Percentiles rank a stretch among this genome's conserved stretches.
Conservation (phyloP, 306 rosid genomes). For the Cyamopsis tetragonoloba region DNA sequence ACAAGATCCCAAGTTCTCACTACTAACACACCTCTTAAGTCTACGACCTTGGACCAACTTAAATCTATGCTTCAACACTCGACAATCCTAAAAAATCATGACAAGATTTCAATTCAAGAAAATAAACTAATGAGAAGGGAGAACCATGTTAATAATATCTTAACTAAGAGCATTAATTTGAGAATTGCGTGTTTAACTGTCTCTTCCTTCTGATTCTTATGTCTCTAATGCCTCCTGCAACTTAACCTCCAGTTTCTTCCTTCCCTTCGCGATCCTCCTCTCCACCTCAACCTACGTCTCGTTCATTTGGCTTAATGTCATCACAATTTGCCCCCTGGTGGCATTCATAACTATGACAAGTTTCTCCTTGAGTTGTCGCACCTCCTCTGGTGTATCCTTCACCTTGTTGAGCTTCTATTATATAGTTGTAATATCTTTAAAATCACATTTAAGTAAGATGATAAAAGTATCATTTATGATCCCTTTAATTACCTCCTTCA, state of each 20-base stretch:
- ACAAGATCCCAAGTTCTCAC: too few species aligned
- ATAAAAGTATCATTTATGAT: too few species aligned
- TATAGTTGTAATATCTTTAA: too few species aligned
- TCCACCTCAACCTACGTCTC: conserved; percentile 74
- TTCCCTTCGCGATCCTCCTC: conserved; percentile 57
- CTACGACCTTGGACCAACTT: too few species aligned
- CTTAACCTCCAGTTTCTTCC: conserved; percentile 66
- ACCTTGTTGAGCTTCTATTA: conserved; percentile 63
- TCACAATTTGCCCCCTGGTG: conserved; percentile 65
- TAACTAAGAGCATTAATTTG: conserved; percentile 57
- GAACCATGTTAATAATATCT: conserved; percentile 74
- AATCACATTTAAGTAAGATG: too few species aligned
- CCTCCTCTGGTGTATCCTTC: conserved; percentile 63
- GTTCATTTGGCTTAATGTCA: conserved; percentile 72
- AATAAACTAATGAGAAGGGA: conserved; percentile 44
- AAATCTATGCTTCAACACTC: too few species aligned
- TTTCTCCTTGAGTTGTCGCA: conserved; percentile 66
- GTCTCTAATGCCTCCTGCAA: conserved; percentile 57
- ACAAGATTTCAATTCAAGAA: too few species aligned
- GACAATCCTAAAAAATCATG: too few species aligned
- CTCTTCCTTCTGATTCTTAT: conserved; percentile 65
- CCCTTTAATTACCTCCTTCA: too few species aligned
- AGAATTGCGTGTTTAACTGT: conserved; percentile 60
- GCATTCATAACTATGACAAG: conserved; percentile 56
- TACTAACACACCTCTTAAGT: too few species aligned